These are phyloP conservation scores for Fusarium secorum DNA, from an alignment of 2,329 filamentous ascomycete species.

Conservation along the genomic window DNA sequence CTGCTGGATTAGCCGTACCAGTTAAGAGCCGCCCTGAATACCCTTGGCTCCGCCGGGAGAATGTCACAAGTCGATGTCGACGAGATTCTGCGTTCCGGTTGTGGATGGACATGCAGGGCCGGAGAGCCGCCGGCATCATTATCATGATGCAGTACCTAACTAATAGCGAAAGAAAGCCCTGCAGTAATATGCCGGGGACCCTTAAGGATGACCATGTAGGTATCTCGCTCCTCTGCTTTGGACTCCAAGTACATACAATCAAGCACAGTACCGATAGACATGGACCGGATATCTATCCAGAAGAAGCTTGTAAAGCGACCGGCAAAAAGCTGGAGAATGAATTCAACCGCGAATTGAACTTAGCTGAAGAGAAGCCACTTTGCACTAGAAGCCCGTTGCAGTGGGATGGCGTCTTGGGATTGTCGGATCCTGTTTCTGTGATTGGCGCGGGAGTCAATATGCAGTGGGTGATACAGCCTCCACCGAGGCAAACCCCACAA, in stretches of 20 bases:
- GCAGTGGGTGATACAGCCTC: conserved; percentile 38
- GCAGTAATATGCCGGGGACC: conserved; percentile 23
- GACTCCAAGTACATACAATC: not conserved
- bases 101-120: conserved; percentile 26
- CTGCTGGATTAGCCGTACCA: conserved; percentile 40
- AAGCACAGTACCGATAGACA: not conserved
- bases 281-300: conserved; percentile 27
- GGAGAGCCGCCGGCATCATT: conserved; percentile 31
- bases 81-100: conserved; percentile 6
- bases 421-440: conserved; percentile 27
- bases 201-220: conserved; percentile 8
- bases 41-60: conserved; percentile 35
- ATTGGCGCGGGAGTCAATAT: conserved; percentile 45
- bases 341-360: conserved; percentile 34
- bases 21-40: conserved; percentile 35
- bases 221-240: not conserved
- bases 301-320: conserved; percentile 20
- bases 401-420: conserved; percentile 37
- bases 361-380: conserved; percentile 26
- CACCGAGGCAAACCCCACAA: conserved; percentile 42
- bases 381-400: conserved; percentile 31
- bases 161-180: conserved; percentile 1
- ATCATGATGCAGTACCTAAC: not conserved
- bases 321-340: conserved; percentile 26
- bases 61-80: conserved; percentile 20